A percentile compares a stretch with the other conserved stretches of the same genome.
These are phyloP conservation scores for Pichia sp. DNA, from an alignment of 1,139 yeast species.

Conservation along the genomic window DNA sequence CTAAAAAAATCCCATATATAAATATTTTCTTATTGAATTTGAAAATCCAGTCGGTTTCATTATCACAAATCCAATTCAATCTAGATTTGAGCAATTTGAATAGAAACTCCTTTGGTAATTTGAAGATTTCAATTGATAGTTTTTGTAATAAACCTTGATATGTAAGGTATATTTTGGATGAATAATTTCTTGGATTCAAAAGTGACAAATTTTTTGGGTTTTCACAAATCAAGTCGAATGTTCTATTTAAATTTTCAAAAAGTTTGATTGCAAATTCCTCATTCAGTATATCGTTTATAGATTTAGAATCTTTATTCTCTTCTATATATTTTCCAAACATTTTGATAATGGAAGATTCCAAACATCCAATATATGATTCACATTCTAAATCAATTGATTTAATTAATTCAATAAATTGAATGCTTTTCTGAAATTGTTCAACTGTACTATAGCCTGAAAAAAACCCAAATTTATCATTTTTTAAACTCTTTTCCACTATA, in stretches of 20 bases:
- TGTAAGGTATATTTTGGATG: conserved; percentile 12
- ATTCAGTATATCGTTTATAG: background rate
- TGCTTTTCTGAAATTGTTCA: conserved; percentile 1
- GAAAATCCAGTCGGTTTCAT: conserved; percentile 12
- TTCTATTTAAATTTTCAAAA: conserved; percentile 36
- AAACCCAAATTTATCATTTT: background rate
- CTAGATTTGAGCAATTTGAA: conserved; percentile 3
- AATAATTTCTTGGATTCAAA: conserved; percentile 14
- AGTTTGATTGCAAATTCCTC: conserved; percentile 37
- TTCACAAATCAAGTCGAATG: conserved; percentile 11
- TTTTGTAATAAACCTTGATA: conserved; percentile 8
- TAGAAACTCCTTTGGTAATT: background rate
- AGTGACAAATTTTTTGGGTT: conserved; percentile 8
- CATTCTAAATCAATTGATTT: conserved; percentile 5
- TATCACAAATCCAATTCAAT: conserved; percentile 8
- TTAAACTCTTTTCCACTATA: conserved; percentile 1
- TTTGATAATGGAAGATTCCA: conserved; percentile 1
- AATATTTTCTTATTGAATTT: conserved; percentile 11
- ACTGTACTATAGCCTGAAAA: background rate
- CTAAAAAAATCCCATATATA: conserved; percentile 14
- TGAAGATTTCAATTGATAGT: conserved; percentile 7
- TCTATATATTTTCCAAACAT: background rate
- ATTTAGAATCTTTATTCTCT: background rate
- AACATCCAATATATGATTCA: background rate
- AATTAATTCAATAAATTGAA: conserved; percentile 7